Evolutionary conservation across 768 basidiomycete species (phyloP).

Genomic region (Collybia mongolica): DNA sequence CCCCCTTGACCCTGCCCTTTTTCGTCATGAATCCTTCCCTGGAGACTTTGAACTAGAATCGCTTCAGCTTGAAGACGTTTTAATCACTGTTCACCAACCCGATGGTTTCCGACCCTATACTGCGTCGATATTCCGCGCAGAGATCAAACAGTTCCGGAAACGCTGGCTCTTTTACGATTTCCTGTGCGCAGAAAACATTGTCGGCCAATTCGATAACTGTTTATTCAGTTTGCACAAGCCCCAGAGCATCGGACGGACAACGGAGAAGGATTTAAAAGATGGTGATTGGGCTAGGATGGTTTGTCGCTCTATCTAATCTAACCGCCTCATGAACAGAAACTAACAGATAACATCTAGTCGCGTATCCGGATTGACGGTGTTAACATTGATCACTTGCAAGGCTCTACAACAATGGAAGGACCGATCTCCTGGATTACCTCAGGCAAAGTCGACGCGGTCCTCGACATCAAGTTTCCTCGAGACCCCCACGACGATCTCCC

Average conservation of each 20-base stretch:
- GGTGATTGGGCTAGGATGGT: slow-evolving; percentile 91
- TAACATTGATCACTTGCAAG: slow-evolving; percentile 92
- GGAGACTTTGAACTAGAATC: slow-evolving; percentile 94
- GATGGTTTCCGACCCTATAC: slow-evolving; percentile 90
- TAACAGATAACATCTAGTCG: slow-evolving; percentile 48
- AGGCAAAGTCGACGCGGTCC: slow-evolving; percentile 93
- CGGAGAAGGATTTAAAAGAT: slow-evolving; percentile 80
- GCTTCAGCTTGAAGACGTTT: slow-evolving; percentile 87
- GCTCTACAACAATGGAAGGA: slow-evolving; percentile 75
- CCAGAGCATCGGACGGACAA: slow-evolving; percentile 91
- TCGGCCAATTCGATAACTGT: slow-evolving; percentile 98
- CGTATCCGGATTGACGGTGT: slow-evolving; percentile 97
- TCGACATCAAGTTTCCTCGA: slow-evolving; percentile 96
- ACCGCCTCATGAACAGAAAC: background rate
- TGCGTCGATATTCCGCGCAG: slow-evolving; percentile 91
- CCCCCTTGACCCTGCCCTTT: slow-evolving; percentile 76
- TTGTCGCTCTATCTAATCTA: slow-evolving; percentile 18
- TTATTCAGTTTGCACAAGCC: slow-evolving; percentile 95
- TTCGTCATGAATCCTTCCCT: slow-evolving; percentile 67
- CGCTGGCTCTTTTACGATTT: slow-evolving; percentile 97
- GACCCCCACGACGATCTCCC: slow-evolving; percentile 67
- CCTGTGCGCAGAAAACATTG: slow-evolving; percentile 89
- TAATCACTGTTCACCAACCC: slow-evolving; percentile 94
- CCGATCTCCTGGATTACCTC: slow-evolving; percentile 98
- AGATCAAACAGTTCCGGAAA: slow-evolving; percentile 80